phyloP scores from a whole-genome alignment of 2,329 filamentous ascomycete genomes.

The Fusarium sp. region DNA sequence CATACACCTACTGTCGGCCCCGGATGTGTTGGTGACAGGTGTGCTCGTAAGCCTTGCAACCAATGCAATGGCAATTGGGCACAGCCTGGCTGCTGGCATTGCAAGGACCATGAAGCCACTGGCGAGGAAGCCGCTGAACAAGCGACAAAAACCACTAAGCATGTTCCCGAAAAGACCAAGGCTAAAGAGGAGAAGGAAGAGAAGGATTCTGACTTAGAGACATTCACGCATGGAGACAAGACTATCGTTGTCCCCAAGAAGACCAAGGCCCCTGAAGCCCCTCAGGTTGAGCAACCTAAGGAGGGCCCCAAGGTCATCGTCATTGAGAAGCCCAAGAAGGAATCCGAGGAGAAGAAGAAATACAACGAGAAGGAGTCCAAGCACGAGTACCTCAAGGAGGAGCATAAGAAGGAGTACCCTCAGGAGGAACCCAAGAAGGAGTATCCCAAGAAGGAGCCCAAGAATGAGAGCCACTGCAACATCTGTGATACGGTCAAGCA shows the following conservation, averaged over 20 bases:
- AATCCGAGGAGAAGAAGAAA: neutral
- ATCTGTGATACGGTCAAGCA: conserved; percentile 22
- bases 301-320: conserved; percentile 2
- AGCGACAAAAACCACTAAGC: conserved; percentile 16
- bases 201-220: conserved; percentile 22
- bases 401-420: neutral
- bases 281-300: neutral
- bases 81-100: conserved; percentile 50
- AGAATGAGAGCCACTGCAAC: conserved; percentile 8
- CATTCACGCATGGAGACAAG: conserved; percentile 17
- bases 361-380: neutral
- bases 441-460: neutral
- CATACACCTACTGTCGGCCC: conserved; percentile 31
- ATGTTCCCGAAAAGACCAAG: conserved; percentile 13
- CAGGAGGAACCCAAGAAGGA: neutral
- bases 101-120: conserved; percentile 42
- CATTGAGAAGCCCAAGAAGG: neutral
- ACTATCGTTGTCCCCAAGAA: conserved; percentile 26
- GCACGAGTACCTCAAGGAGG: neutral
- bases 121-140: conserved; percentile 16
- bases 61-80: conserved; percentile 47
- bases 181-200: conserved; percentile 5
- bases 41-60: conserved; percentile 44
- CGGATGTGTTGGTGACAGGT: conserved; percentile 39
- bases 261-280: conserved; percentile 22